phyloP scores from a whole-genome alignment of 1,284 basidiomycete genomes.

The Grifola frondosa region DNA sequence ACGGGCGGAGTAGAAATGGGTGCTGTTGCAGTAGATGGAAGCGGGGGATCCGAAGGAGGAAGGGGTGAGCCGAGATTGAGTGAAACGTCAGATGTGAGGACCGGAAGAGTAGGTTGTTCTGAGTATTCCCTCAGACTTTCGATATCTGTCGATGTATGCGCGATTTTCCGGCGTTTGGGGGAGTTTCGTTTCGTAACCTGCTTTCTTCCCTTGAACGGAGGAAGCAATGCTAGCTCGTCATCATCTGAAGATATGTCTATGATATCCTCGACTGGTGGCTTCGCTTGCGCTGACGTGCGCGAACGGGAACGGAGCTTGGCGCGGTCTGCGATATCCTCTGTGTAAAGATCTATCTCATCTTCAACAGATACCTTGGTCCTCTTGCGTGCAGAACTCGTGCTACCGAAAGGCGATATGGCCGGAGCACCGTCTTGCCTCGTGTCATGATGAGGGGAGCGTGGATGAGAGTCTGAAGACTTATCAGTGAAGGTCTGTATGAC shows the following conservation, averaged over 20 bases:
- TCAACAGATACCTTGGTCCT: slow-evolving; percentile 7
- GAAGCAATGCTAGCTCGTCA: slow-evolving; percentile 25
- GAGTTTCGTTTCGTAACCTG: not conserved
- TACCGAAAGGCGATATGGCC: slow-evolving; percentile 1
- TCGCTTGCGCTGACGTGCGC: slow-evolving; percentile 27
- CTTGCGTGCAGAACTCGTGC: slow-evolving; percentile 3
- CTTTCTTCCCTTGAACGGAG: slow-evolving; percentile 16
- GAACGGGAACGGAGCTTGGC: slow-evolving; percentile 41
- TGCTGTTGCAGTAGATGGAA: slow-evolving; percentile 21
- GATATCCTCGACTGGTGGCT: slow-evolving; percentile 20
- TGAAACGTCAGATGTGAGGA: slow-evolving; percentile 30
- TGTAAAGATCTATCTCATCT: slow-evolving; percentile 14
- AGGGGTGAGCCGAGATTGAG: slow-evolving; percentile 24
- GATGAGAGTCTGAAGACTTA: too few relatives aligned
- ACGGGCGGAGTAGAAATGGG: slow-evolving; percentile 10
- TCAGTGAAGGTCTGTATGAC: too few relatives aligned
- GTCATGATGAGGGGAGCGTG: too few relatives aligned
- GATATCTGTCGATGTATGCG: slow-evolving; percentile 4
- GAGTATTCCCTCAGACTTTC: slow-evolving; percentile 4
- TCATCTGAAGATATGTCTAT: slow-evolving; percentile 35
- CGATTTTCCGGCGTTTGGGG: slow-evolving; percentile 7
- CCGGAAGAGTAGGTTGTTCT: slow-evolving; percentile 21
- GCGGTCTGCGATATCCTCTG: slow-evolving; percentile 43
- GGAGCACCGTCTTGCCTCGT: too few relatives aligned
- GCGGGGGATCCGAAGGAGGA: slow-evolving; percentile 34